Conservation (phyloP, 306 rosid species). For the Leucaena leucocephala region DNA sequence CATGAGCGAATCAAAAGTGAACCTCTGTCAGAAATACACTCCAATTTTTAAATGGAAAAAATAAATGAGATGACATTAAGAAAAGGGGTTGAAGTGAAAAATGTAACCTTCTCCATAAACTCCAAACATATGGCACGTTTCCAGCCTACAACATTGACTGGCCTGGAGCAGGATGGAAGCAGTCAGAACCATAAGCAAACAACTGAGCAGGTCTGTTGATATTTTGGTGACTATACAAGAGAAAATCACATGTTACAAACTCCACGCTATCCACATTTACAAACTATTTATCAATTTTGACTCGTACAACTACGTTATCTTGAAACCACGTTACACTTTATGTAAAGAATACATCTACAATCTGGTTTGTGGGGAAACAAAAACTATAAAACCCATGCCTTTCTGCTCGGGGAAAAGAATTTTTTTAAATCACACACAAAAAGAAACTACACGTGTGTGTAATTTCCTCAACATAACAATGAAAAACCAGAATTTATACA, state of each 20-base stretch:
- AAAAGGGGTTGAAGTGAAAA: background rate
- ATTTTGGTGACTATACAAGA: conserved; percentile 50
- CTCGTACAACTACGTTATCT: background rate
- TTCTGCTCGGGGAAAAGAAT: background rate
- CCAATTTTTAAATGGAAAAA: no score
- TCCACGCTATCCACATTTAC: conserved; percentile 31
- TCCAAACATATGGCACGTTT: conserved; percentile 98
- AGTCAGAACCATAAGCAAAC: conserved; percentile 60
- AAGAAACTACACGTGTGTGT: background rate
- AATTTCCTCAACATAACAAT: conserved; percentile 6
- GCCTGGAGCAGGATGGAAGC: conserved; percentile 78
- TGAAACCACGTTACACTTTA: background rate
- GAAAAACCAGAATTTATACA: background rate
- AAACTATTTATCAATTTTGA: conserved; percentile 1
- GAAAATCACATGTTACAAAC: conserved; percentile 40
- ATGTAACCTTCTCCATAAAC: conserved; percentile 94
- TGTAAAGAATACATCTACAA: background rate
- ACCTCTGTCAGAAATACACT: background rate
- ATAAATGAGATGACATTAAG: no score
- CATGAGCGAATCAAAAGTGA: conserved; percentile 33
- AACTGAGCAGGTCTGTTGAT: conserved; percentile 51
- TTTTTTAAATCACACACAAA: background rate
- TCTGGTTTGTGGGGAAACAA: background rate
- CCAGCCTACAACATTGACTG: conserved; percentile 97
- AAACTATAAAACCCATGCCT: background rate